These are phyloP conservation scores for Aspergillus pseudoviridinutans DNA, from an alignment of 2,329 filamentous ascomycete genomes.

Conservation along the genomic window DNA sequence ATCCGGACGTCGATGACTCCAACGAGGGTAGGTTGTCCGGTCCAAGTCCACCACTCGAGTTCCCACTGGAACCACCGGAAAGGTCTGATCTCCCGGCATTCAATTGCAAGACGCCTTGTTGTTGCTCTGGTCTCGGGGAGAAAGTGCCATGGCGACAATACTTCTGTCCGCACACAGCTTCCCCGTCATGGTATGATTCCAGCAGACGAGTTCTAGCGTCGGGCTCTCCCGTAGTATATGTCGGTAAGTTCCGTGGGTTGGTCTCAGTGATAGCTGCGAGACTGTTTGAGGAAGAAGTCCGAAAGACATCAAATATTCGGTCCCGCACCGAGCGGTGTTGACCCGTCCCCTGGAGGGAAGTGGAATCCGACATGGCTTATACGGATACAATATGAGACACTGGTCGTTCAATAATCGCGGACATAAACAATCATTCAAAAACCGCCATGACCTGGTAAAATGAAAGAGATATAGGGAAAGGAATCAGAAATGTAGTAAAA, in stretches of 20 bases:
- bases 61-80: conserved; percentile 21
- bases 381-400: not conserved
- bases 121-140: conserved; percentile 61
- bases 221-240: conserved; percentile 16
- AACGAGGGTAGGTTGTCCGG: conserved; percentile 68
- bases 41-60: conserved; percentile 42
- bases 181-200: conserved; percentile 35
- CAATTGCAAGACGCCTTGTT: conserved; percentile 31
- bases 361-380: conserved; percentile 25
- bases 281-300: conserved; percentile 13
- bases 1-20: conserved; percentile 64
- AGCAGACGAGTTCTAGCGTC: conserved; percentile 37
- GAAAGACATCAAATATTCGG: conserved; percentile 29
- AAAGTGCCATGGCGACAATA: conserved; percentile 71
- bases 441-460: not conserved
- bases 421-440: conserved; percentile 3
- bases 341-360: conserved; percentile 19
- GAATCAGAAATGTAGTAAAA: not conserved
- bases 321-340: conserved; percentile 28
- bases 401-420: not conserved
- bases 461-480: not conserved
- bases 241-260: conserved; percentile 1
- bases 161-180: conserved; percentile 37
- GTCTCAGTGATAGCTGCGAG: conserved; percentile 6
- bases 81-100: conserved; percentile 31